Evolutionary conservation across 176 grass and related monocot species (phyloP), one percentile per base, ranked within the genome.

Genomic region (Carex cristatella): DNA sequence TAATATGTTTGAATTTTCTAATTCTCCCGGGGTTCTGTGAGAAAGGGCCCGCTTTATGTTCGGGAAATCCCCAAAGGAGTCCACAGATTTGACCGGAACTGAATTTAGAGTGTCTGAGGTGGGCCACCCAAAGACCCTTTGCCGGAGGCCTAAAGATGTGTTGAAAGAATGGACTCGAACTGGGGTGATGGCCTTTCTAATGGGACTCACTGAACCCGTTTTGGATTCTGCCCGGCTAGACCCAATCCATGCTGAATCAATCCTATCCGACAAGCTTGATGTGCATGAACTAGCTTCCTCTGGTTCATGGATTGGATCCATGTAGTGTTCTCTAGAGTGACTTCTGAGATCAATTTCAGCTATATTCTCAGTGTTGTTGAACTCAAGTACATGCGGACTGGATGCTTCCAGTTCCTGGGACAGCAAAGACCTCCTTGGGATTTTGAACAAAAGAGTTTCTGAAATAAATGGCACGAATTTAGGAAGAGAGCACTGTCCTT

Each of bases 161-260:
- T 91, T 92, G 87, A 94, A 93, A 73, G 95, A 98, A 91, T 94
- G 90, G 72, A 97, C 87, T 84, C 94, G 86, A 48, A 93, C 86
- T 37, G 90, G 94, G 18, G 67, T 85, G 32, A 84, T 87, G 37
- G 84, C 65, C 70, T 87, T 97, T 86, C 31, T 88, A 62, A 81
- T 77, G 81, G 86, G 81, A 63, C 32, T 86, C 85, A 56, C 62
- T 84, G 85, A 76, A 57, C 87, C 88, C 16, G 28, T 75, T 85
- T 91, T 87, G 37, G 58, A 74, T 30, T 88, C 82, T 62, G 88
- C 64, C 82, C 88, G 79, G 83, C 86, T 87, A 71, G 89, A 94
- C 81, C 91, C 95, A 84, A 89, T 90, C 94, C 94, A 97, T 61
- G 90, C 91, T 69, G 89, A 91, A 83, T 98, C 95, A 88, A 98